Percentiles rank a stretch among this genome's conserved stretches.
These are phyloP conservation scores for Neurospora sp. DNA, from an alignment of 495 filamentous ascomycete species.

Conservation along the genomic window DNA sequence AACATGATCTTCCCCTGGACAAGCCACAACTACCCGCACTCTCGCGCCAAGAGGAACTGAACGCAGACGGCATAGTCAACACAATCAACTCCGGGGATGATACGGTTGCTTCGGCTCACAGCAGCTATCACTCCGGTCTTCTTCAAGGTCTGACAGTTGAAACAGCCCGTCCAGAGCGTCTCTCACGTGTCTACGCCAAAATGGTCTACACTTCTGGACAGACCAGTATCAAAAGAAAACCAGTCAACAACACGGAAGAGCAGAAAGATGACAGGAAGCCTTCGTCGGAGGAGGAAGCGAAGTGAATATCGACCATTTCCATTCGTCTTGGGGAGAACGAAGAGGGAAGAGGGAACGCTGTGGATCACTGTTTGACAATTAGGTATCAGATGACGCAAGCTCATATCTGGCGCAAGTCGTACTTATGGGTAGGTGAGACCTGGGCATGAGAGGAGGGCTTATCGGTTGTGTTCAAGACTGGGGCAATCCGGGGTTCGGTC, in stretches of 20 bases:
- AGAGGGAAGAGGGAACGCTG: not conserved
- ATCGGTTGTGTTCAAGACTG: not conserved
- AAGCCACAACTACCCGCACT: not conserved
- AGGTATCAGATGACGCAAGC: not conserved
- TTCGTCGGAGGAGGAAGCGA: not conserved
- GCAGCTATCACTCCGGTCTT: not conserved
- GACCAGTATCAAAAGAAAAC: not conserved
- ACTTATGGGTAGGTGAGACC: not conserved
- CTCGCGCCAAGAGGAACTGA: not conserved
- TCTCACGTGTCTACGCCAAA: slow-evolving; percentile 8
- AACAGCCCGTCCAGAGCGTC: slow-evolving; percentile 5
- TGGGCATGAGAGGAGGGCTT: not conserved
- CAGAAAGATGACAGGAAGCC: not conserved
- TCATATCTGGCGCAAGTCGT: not conserved
- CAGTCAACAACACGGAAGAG: not conserved
- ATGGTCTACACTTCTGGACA: slow-evolving; percentile 3
- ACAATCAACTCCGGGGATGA: not conserved
- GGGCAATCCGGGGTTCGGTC: not conserved
- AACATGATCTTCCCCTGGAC: not conserved
- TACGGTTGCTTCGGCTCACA: not conserved
- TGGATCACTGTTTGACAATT: not conserved
- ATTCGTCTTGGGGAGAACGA: not conserved
- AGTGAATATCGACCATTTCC: not conserved
- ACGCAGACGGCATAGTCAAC: not conserved
- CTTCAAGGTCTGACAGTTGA: not conserved